Evolutionary conservation across 106 monocot species (phyloP), one percentile per base, ranked within the genome.

Genomic region (Acanthochlamys bracteata): DNA sequence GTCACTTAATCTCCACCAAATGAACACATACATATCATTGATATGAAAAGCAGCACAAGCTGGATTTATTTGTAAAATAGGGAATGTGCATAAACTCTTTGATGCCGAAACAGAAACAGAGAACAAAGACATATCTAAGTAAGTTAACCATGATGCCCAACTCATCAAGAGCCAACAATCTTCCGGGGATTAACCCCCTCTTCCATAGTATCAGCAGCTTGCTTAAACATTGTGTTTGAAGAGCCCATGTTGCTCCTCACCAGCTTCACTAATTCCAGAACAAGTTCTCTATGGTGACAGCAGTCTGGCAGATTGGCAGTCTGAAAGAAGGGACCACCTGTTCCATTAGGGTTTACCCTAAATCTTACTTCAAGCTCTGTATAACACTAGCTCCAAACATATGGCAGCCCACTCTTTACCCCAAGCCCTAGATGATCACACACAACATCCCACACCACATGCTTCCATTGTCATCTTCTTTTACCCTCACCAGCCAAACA

Each of bases 131-230:
- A 49, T 49, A 49, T 14, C 49, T 10, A 9, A 49, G 6, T 17
- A 55, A 22, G 22, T 55, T 55, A 20, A 55, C 20, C 10, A 10
- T 10, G 4, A 20, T 17, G 60, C 71, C 67, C 77, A 7, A 24
- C 47, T 49, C 60, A 42, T 8, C 42, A 65, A 45, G 71, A 77
- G 12, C 72, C 70, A 51, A 74, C 59, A 43, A 61, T 46, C 70
- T 82, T 84, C 94, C 94, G 89, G 15, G 86, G 74, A 49, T 74
- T 75, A 25, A 86, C 69, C 94, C 94, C 89, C 59, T 80, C 89
- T 39, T 75, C 81, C 94, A 94, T 94, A 3, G 94, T 81, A 75
- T 84, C 75, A 7, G 89, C 94, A 23, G 82, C 79, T 7, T 25
- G 40, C 7, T 2, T 41, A 68, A 86, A 94, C 12, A 79, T 69